These are phyloP conservation scores for Lactifluus hygrophoroides DNA, from an alignment of 768 basidiomycete genomes.

Conservation along the genomic window DNA sequence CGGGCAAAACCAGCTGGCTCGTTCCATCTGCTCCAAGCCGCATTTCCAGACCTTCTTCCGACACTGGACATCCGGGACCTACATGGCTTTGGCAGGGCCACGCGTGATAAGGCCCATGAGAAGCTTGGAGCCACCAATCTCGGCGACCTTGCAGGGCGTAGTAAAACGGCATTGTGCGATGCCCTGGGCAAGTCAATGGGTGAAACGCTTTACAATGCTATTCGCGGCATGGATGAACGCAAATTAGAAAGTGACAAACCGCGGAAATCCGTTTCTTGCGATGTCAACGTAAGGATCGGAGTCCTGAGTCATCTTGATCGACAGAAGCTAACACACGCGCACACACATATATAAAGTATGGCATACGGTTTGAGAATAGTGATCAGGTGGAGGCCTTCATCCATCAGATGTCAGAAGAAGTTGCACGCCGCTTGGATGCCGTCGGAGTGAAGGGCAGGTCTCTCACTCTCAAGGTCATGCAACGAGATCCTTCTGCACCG, in stretches of 20 bases:
- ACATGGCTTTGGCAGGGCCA: conserved; percentile 78
- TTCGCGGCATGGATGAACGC: conserved; percentile 77
- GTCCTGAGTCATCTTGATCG: conserved; percentile 7
- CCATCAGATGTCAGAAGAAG: conserved; percentile 67
- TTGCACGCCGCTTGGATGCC: conserved; percentile 59
- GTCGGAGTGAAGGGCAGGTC: conserved; percentile 63
- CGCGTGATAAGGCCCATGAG: conserved; percentile 68
- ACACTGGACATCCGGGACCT: conserved; percentile 72
- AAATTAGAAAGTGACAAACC: conserved; percentile 76
- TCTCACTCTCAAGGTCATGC: conserved; percentile 84
- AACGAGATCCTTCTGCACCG: conserved; percentile 76
- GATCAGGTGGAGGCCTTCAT: conserved; percentile 78
- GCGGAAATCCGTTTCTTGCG: conserved; percentile 87
- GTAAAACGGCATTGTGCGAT: conserved; percentile 56
- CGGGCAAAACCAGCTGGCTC: conserved; percentile 87
- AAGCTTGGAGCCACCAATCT: conserved; percentile 67
- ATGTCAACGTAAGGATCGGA: conserved; percentile 71
- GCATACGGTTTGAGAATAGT: conserved; percentile 82
- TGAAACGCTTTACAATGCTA: conserved; percentile 74
- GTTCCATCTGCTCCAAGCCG: conserved; percentile 56
- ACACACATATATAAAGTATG: too few species aligned
- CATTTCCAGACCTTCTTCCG: conserved; percentile 47
- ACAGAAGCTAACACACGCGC: not conserved
- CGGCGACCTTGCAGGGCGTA: conserved; percentile 57
- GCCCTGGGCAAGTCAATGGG: conserved; percentile 75